Evolutionary conservation across 495 filamentous ascomycete species (phyloP), one percentile per base, ranked within the genome.

Genomic region (Penicillium egyptiacum): DNA sequence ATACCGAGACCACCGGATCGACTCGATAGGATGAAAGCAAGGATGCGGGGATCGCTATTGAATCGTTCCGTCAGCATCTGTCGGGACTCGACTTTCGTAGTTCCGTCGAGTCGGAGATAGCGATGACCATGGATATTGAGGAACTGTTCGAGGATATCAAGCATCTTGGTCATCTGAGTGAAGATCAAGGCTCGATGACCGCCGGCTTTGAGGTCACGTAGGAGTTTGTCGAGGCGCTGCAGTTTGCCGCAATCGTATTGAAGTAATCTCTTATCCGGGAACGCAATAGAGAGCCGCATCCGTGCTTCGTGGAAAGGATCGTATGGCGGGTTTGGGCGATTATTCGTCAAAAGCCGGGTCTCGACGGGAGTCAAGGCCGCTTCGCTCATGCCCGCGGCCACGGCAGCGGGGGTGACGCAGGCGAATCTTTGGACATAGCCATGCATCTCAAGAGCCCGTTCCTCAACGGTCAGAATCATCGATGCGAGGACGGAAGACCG

Each of bases 211-310:
- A 98, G 80, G 49, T 89, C 85, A 20, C 94, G 88, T 26, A 99
- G 83, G 9, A 99, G 83, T 56, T 83, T 85, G 65, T 93, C 92
- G 14, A 99, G 85, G 25, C 87, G 85, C 62, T 99, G 95, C 11
- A 99, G 82, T 68, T 99, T 99, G 50, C 95, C 95, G 66, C 95
- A 98, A 73, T 99, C 95, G 64, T 96, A 99, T 66, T 98, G 92
- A 3, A 99, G 80, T 31, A 99, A 82, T 12, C 94, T 84, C 69
- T 91, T 96, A 68, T 99, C 95, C 0, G 95, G 95, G 69, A 99
- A 99, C 6, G 93, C 95, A 52, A 99, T 97, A 2, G 90, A 93
- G 4, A 94, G 79, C 19, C 91, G 88, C 82, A 96, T 90, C 44
- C 92, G 90, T 2, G 92, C 83, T 75, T 98, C 91, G 69, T 99